Evolutionary conservation across 305 asterid species (phyloP), one percentile per base, ranked within the genome.

Genomic region (Striga hermonthica): DNA sequence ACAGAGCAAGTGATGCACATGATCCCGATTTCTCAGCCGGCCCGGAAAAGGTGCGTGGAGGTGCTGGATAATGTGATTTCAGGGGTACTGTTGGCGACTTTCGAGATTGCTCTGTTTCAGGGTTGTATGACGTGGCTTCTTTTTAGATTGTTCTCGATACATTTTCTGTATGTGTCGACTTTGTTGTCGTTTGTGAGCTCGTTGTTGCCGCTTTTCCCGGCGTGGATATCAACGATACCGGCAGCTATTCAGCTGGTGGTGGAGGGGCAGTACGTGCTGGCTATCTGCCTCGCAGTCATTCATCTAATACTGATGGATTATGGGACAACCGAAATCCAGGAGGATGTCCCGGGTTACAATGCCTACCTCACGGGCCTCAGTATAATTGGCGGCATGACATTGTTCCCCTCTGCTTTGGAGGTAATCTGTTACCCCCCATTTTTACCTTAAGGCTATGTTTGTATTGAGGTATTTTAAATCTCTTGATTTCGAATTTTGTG

Each of bases 111-210:
- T 10, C 72, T 88, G 54, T 88, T 85, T 73, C 96, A 88, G 60
- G 99, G 99, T 13, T 90, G 97, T 64, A 64, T 93, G 73, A 93
- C 99, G 11, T 93, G 96, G 97, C 95, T 90, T 47, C 82, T 93
- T 56, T 86, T 93, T 43, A 85, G 95, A 75, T 66, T 93, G 11
- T 85, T 73, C 60, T 82, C 92, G 0, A 83, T 93, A 37, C 99
- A 93, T 62, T 90, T 93, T 73, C 72, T 86, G 78, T 90, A 86
- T 78, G 83, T 88, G 99, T 85, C 95, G n/a, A 90, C 96, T 3
- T 77, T 88, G 53, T 87, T 88, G 16, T 95, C 96, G 4, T 90
- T 90, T 69, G 37, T 93, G 28, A 90, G 96, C 67, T 92, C 89
- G 9, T 76, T 85, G 76, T 64, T 93, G 71, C 99, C 99, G 4